Percentiles rank a stretch among this genome's conserved stretches.
phyloP scores from a whole-genome alignment of 768 basidiomycete species.

The Obba rivulosa region DNA sequence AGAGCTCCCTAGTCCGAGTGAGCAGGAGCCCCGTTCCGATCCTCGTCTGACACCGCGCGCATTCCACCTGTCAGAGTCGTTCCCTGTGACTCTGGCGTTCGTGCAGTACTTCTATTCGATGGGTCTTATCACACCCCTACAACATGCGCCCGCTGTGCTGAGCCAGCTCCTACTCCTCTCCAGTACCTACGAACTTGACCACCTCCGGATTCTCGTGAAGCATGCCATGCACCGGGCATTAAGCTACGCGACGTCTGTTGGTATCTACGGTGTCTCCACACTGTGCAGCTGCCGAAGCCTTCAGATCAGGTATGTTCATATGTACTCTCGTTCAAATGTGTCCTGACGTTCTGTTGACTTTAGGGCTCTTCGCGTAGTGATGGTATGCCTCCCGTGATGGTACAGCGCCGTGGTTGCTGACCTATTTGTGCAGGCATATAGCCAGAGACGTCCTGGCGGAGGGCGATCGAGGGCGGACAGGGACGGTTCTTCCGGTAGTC shows the following conservation, averaged over 20 bases:
- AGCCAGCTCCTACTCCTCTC: conserved; percentile 82
- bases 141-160: conserved; percentile 86
- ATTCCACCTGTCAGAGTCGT: conserved; percentile 83
- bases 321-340: conserved; percentile 3
- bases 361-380: conserved; percentile 78
- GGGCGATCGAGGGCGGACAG: conserved; percentile 44
- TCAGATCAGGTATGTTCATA: conserved; percentile 69
- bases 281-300: conserved; percentile 83
- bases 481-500: conserved; percentile 28
- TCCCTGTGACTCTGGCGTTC: conserved; percentile 81
- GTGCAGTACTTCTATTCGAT: conserved; percentile 93
- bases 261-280: conserved; percentile 93
- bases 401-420: neutral
- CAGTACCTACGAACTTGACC: conserved; percentile 72
- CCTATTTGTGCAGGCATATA: conserved; percentile 53
- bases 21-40: conserved; percentile 56
- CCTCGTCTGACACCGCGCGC: conserved; percentile 77
- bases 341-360: conserved; percentile 1
- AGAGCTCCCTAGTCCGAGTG: conserved; percentile 47
- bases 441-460: conserved; percentile 62
- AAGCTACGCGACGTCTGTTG: conserved; percentile 80
- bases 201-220: conserved; percentile 76
- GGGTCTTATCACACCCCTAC: conserved; percentile 81
- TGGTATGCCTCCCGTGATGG: conserved; percentile 42
- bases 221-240: conserved; percentile 92